phyloP scores from a whole-genome alignment of 139 green algal species.

The Desmodesmus armatus region DNA sequence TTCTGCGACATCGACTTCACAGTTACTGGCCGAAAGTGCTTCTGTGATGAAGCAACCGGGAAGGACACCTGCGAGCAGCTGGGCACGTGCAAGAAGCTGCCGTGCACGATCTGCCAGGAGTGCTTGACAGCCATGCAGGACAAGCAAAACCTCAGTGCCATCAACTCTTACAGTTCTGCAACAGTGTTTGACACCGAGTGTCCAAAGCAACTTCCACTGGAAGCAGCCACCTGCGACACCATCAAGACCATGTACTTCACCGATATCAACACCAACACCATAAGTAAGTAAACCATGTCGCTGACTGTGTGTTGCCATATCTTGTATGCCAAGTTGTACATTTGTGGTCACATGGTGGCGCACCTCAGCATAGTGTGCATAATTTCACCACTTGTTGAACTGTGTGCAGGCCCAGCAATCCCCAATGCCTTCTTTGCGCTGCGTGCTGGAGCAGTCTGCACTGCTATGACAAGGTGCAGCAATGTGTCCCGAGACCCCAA shows the following conservation, averaged over 20 bases:
- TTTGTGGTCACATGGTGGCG: no score
- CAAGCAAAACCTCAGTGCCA: no score
- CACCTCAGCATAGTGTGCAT: no score
- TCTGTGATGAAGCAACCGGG: neutral
- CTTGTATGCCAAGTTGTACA: no score
- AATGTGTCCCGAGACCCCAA: neutral
- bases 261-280: neutral
- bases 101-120: slow-evolving; percentile 8
- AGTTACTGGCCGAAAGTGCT: no score
- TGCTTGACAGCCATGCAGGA: neutral
- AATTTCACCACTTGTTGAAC: no score
- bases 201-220: no score
- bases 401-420: no score
- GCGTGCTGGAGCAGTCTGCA: slow-evolving; percentile 6
- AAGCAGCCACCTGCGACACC: neutral
- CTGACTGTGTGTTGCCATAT: no score
- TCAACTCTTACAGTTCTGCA: no score
- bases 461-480: neutral
- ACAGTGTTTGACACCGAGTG: neutral
- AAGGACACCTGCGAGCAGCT: neutral
- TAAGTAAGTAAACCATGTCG: no score
- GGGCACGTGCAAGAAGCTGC: neutral
- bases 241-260: neutral
- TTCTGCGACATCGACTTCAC: no score
- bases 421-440: neutral